These are phyloP conservation scores for Fomitopsis palustris DNA, from an alignment of 1,284 basidiomycete genomes.

Conservation along the genomic window DNA sequence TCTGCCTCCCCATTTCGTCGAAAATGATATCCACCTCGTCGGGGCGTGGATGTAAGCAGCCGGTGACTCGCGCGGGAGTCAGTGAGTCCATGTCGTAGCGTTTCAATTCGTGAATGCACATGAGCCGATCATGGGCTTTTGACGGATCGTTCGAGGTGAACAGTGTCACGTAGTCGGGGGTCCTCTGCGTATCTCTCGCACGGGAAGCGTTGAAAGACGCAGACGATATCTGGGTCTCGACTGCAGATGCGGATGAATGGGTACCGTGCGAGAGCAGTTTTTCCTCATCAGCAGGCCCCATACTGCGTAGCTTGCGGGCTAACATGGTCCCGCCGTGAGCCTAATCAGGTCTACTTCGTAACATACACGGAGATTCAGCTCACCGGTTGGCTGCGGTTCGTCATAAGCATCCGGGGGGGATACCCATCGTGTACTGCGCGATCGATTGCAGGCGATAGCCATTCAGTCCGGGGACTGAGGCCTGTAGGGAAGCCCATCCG, in stretches of 20 bases:
- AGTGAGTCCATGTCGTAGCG: not conserved
- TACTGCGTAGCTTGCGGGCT: not conserved
- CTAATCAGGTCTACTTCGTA: not conserved
- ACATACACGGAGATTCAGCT: not conserved
- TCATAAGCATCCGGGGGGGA: not conserved
- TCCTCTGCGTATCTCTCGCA: not conserved
- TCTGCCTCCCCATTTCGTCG: not conserved
- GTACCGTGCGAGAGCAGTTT: not conserved
- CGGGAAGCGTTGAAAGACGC: not conserved
- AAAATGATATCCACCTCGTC: not conserved
- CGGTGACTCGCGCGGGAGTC: not conserved
- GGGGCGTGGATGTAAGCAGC: not conserved
- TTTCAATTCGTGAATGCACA: slow-evolving; percentile 1
- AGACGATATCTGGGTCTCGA: not conserved
- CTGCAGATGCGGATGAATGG: not conserved
- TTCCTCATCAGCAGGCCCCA: not conserved
- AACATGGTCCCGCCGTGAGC: not conserved
- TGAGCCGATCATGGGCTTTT: not conserved
- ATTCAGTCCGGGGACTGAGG: not conserved
- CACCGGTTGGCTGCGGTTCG: not conserved
- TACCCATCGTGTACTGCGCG: not conserved
- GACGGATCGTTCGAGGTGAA: not conserved
- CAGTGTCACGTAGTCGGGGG: not conserved
- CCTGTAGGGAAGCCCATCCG: not conserved
- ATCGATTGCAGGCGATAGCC: not conserved